Evolutionary conservation across 768 basidiomycete genomes (phyloP), one percentile per base, ranked within the genome.

Genomic region (Leccinum rimulosum): DNA sequence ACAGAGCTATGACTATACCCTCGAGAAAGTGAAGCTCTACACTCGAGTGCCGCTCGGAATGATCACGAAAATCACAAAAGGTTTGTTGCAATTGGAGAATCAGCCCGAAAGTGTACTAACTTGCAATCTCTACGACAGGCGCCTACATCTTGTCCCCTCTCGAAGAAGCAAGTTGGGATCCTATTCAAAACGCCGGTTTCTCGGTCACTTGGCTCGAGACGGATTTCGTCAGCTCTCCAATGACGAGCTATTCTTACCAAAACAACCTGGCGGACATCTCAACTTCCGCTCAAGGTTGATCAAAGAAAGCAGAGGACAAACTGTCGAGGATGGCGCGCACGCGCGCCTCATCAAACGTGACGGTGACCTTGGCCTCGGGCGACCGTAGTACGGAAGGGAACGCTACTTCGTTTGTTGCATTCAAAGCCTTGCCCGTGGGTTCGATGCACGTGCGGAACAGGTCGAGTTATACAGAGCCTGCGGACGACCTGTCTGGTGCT

Each of bases 141-240:
- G 86, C 92, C 49, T 99, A 98, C 70, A 98, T 98, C 60, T 75
- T 98, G 45, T 97, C 95, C 1, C 88, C 95, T 2, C 79, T 98
- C 2, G 93, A 98, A 74, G 93, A 96, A 71, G 86, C 92, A 0
- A 93, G 92, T 64, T 85, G 95, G 15, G 93, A 97, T 71, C 84
- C 89, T 0, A 70, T 79, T 19, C 93, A 98, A 75, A 98, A 98
- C 68, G 87, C 87, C 47, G 96, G 97, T 1, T 93, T 98, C 70
- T 72, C 86, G 3, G 72, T 98, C 52, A 81, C 82, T n/a, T 99
- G 92, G 88, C 79, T 82, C 40, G 84, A 84, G 49, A 76, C 82
- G 1, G 79, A 87, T 61, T 86, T 91, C 68, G 81, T 85, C 58
- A 70, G 64, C 59, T 92, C 92, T 0, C 84, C 93, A 27, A 79